These are phyloP conservation scores for Esteya vermicola DNA, from an alignment of 2,329 filamentous ascomycete species.

Conservation along the genomic window DNA sequence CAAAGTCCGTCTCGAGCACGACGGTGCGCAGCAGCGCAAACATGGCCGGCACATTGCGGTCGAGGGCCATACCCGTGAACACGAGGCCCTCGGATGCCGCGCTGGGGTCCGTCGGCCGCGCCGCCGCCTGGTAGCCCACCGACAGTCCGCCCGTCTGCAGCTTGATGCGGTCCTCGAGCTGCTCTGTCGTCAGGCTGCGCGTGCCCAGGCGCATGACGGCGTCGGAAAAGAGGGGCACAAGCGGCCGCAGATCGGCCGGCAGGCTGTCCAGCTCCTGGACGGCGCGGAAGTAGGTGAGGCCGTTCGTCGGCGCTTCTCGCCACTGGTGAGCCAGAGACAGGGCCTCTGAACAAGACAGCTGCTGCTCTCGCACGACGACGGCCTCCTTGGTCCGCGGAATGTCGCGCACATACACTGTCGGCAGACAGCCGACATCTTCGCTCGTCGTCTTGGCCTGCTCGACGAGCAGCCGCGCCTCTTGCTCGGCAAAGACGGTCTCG, in stretches of 20 bases:
- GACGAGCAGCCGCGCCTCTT: slow-evolving; percentile 47
- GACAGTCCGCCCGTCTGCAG: slow-evolving; percentile 87
- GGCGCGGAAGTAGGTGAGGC: slow-evolving; percentile 87
- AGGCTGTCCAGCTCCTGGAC: slow-evolving; percentile 68
- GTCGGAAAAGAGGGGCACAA: slow-evolving; percentile 84
- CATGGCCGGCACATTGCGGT: slow-evolving; percentile 84
- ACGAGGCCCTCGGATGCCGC: slow-evolving; percentile 67
- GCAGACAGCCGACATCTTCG: slow-evolving; percentile 75
- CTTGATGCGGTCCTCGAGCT: slow-evolving; percentile 91
- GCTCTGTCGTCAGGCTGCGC: slow-evolving; percentile 75
- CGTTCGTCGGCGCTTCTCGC: slow-evolving; percentile 88
- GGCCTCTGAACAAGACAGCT: background rate
- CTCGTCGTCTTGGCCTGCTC: slow-evolving; percentile 76
- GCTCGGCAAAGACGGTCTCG: slow-evolving; percentile 55
- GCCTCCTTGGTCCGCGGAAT: slow-evolving; percentile 66
- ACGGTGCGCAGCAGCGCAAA: slow-evolving; percentile 71
- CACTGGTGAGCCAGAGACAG: slow-evolving; percentile 46
- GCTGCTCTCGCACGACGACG: slow-evolving; percentile 42
- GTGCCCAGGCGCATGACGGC: slow-evolving; percentile 89
- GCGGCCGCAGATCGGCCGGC: slow-evolving; percentile 67
- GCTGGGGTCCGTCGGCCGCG: slow-evolving; percentile 59
- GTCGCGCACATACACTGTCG: slow-evolving; percentile 76
- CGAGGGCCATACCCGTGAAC: slow-evolving; percentile 75
- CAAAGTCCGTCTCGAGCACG: slow-evolving; percentile 79
- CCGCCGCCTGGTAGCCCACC: slow-evolving; percentile 69